phyloP scores from a whole-genome alignment of 139 green algal genomes.

The Coelastrella sp. region DNA sequence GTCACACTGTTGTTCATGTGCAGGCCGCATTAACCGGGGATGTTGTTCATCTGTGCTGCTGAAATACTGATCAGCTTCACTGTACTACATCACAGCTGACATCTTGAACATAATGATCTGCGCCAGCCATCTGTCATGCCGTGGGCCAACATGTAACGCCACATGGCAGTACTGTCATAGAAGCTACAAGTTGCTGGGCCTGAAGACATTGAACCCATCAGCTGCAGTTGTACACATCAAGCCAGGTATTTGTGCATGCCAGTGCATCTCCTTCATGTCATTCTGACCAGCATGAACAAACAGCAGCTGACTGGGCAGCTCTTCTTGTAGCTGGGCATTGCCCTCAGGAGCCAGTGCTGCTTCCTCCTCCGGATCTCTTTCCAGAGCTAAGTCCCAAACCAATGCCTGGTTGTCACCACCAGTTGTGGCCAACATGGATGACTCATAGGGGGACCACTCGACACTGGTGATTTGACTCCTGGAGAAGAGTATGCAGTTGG shows the following conservation, averaged over 20 bases:
- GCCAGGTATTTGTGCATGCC: slow-evolving; percentile 96
- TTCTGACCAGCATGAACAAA: slow-evolving; percentile 96
- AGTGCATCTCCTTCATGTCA: slow-evolving; percentile 97
- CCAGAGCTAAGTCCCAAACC: slow-evolving; percentile 97
- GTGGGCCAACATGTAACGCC: too few relatives aligned
- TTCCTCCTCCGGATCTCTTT: slow-evolving; percentile 97
- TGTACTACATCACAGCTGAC: too few relatives aligned
- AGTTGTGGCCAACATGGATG: slow-evolving; percentile 87
- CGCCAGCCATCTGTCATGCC: too few relatives aligned
- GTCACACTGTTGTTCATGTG: too few relatives aligned
- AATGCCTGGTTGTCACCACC: slow-evolving; percentile 74
- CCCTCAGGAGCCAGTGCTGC: slow-evolving; percentile 75
- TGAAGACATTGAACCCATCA: slow-evolving; percentile 98
- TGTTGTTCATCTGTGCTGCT: too few relatives aligned
- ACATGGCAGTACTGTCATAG: too few relatives aligned
- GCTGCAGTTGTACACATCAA: slow-evolving; percentile 88
- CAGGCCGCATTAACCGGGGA: too few relatives aligned
- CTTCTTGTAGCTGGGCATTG: slow-evolving; percentile 80
- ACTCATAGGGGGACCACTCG: slow-evolving; percentile 96
- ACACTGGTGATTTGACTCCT: slow-evolving; percentile 73
- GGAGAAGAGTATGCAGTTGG: not conserved
- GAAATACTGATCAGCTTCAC: too few relatives aligned
- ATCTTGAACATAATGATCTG: too few relatives aligned
- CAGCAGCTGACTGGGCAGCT: slow-evolving; percentile 90
- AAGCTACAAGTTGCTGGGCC: slow-evolving; percentile 92